phyloP scores from a whole-genome alignment of 352 stramenopile genomes.

The Phytophthora hibernalis region DNA sequence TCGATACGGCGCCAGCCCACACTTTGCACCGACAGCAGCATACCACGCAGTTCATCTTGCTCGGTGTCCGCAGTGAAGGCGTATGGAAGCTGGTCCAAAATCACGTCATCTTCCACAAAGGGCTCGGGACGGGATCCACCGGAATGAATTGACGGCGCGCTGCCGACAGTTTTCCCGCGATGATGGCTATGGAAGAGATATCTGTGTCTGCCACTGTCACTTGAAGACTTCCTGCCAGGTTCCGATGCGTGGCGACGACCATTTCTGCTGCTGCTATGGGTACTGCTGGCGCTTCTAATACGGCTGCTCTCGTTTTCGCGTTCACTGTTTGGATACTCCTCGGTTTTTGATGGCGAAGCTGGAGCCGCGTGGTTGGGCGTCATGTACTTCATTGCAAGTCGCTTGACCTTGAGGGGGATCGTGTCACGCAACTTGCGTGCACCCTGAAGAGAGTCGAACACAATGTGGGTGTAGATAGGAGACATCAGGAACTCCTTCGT shows the following conservation, averaged over 20 bases:
- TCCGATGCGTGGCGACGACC: conserved; percentile 27
- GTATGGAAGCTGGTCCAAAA: conserved; percentile 73
- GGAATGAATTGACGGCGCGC: conserved; percentile 19
- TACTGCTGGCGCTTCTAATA: conserved; percentile 21
- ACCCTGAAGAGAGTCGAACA: conserved; percentile 59
- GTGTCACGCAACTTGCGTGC: conserved; percentile 68
- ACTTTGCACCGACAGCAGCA: conserved; percentile 80
- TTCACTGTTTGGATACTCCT: conserved; percentile 12
- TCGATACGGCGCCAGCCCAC: conserved; percentile 79
- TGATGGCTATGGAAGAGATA: conserved; percentile 22
- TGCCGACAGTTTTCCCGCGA: conserved; percentile 38
- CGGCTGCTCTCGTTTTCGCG: conserved; percentile 25
- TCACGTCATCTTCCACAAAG: conserved; percentile 58
- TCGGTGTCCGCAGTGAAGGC: conserved; percentile 69
- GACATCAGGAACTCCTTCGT: conserved; percentile 53
- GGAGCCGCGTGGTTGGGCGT: conserved; percentile 27
- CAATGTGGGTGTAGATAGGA: conserved; percentile 76
- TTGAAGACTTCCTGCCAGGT: conserved; percentile 22
- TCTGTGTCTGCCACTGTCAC: conserved; percentile 17
- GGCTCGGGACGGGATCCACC: conserved; percentile 47
- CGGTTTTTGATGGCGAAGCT: conserved; percentile 32
- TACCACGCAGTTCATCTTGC: conserved; percentile 72
- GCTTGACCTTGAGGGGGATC: conserved; percentile 53
- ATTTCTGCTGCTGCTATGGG: conserved; percentile 22
- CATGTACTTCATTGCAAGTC: conserved; percentile 40